Base-by-base conservation (phyloP, 2,329 filamentous ascomycete species). In the Colletotrichum somersetense region DNA sequence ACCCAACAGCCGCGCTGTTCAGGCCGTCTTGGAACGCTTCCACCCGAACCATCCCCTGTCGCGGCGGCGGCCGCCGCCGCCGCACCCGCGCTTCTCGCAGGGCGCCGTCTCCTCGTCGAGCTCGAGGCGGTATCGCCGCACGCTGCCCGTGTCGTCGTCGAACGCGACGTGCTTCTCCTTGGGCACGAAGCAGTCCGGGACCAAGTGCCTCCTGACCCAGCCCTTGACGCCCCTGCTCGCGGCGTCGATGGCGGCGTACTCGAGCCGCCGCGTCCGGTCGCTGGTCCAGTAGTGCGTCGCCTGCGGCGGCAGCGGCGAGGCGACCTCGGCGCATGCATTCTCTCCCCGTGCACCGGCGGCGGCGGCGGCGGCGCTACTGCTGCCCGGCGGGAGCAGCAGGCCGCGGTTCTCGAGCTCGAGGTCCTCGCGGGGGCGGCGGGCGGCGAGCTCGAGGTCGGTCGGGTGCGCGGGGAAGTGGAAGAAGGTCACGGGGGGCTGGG, bases 231-330 rank as follows among this genome's bases (percentile, higher is more conserved):
- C 90, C 1, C 85, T 84, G 46, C 85, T 87, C 2, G 89, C 89
- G 0, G 89, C 89, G 62, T 92, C 90, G 52, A 92, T 92, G 67
- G 90, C 90, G 0, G 89, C 90, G 75, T 92, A 92, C 81, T 92
- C 90, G 4, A 91, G 83, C 14, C 89, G 84, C 4, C 90, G 85
- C 0, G 89, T 91, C 65, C 84, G 84, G 77, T 91, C 88, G 76
- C 88, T 91, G 1, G 89, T 91, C 90, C 90, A 92, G 80, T 91
- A 92, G 77, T 91, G 89, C 1, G 88, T 89, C 3, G 90, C 91
- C 5, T 88, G 88, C 16, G 88, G 89, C 2, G 84, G 82, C 3
- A 83, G 80, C 44, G 82, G 81, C 2, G 79, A 26, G 26, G 26
- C 69, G 1, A 77, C 52, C 12, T 63, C 69, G 75, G 26, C 42